A percentile compares a stretch with the other conserved stretches of the same genome.
These are phyloP conservation scores for Spiraea crenata DNA, from an alignment of 331 rosid species.

Conservation along the genomic window DNA sequence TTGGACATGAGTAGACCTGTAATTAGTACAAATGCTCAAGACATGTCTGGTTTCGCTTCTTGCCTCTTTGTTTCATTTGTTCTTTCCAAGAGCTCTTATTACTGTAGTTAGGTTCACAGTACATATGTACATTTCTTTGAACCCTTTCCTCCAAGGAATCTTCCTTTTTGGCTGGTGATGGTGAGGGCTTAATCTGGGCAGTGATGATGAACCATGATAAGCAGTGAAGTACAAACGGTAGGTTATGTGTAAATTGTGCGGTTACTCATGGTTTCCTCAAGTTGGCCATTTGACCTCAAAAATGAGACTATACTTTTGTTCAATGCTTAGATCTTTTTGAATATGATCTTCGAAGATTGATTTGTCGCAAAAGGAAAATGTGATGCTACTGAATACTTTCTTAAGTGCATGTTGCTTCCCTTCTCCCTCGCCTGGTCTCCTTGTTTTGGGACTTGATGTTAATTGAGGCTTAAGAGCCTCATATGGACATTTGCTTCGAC, in stretches of 20 bases:
- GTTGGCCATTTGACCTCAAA: neutral
- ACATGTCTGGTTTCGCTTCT: neutral
- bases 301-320: neutral
- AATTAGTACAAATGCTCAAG: neutral
- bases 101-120: neutral
- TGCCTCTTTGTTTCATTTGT: neutral
- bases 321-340: no score
- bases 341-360: no score
- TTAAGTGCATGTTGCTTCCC: neutral
- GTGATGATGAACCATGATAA: neutral
- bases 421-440: neutral
- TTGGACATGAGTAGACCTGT: conserved; percentile 13
- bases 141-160: neutral
- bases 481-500: no score
- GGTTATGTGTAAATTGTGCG: neutral
- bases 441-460: neutral
- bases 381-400: no score
- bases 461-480: neutral
- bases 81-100: neutral
- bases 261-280: neutral
- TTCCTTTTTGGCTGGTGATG: neutral
- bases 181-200: neutral
- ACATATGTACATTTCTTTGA: neutral
- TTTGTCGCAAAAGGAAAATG: no score
- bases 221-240: neutral